Base-by-base conservation (phyloP, 306 rosid species). In the Vigna reflexopilosa region DNA sequence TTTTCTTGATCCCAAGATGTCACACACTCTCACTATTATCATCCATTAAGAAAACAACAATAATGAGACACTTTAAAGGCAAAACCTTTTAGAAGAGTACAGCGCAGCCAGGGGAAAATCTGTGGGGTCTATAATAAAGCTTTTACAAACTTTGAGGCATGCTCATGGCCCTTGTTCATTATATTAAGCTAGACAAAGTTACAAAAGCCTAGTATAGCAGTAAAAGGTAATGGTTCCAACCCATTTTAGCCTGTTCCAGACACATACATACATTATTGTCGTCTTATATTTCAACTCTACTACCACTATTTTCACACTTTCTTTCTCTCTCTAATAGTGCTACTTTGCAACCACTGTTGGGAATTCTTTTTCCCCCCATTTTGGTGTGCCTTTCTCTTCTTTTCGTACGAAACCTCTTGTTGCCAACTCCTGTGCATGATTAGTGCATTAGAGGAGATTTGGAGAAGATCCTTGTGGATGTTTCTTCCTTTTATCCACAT, bases 91-190 rank as follows among this genome's bases (percentile, higher is more conserved):
- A 40, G 54, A 77, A 54, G 38, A 30, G 72, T 42, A 16, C 28
- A 70, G 1, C 70, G 70, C 56, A 74, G 62, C 61, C 74, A 15
- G 30, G 61, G 51, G 84, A 86, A 81, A 87, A 87, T 84, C 17
- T 42, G 92, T 70, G 83, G 90, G 88, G 68, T 70, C 85, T 61
- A 38, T 74, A 28, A 82, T 50, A 59, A 79, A 63, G 65, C 73
- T 87, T 87, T 62, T 82, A 71, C 88, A 81, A 84, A 86, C 90
- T 86, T 78, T 89, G 85, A 83, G 87, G 80, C 72, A 61, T 17
- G 63, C 34, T 34, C 3, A 72, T 81, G 75, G 54, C 38, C 51
- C 59, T 70, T 36, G 17, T 77, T 69, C 62, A 76, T 47, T 62
- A 76, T 40, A 78, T n/a, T 78, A 85, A 55, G 38, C 71, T 71